These are phyloP conservation scores for Crithidia bombi DNA, from an alignment of 208 protist species.

Conservation along the genomic window DNA sequence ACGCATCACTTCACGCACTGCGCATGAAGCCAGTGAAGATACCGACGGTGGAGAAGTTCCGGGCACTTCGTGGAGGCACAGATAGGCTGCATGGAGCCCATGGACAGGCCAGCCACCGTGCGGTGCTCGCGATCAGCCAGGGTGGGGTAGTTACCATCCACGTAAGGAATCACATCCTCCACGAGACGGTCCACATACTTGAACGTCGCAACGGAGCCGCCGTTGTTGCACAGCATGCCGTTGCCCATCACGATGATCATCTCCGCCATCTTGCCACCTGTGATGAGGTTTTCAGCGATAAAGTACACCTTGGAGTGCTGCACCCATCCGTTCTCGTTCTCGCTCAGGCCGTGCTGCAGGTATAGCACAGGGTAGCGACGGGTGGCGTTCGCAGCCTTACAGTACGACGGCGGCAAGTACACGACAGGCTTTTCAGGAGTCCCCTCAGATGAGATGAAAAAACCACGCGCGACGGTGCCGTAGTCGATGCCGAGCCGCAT, in stretches of 20 bases:
- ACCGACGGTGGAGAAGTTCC: conserved; percentile 36
- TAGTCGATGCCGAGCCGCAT: conserved; percentile 4
- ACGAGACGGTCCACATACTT: conserved; percentile 29
- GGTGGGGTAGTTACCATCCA: conserved; percentile 39
- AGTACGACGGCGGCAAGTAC: conserved; percentile 32
- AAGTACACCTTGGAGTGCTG: conserved; percentile 42
- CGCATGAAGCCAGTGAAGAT: conserved; percentile 41
- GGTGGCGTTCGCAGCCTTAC: conserved; percentile 6
- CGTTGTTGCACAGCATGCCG: conserved; percentile 22
- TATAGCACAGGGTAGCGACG: conserved; percentile 31
- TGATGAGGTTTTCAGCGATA: conserved; percentile 50
- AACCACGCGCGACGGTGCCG: conserved; percentile 25
- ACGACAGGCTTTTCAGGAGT: conserved; percentile 19
- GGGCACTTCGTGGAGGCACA: conserved; percentile 26
- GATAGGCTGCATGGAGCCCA: conserved; percentile 36
- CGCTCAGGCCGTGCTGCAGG: conserved; percentile 36
- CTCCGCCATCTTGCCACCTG: conserved; percentile 19
- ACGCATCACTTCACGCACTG: conserved; percentile 19
- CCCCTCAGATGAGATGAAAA: conserved; percentile 22
- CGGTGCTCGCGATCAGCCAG: conserved; percentile 26
- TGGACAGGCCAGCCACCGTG: conserved; percentile 41
- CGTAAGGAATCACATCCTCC: conserved; percentile 38
- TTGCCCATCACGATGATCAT: conserved; percentile 39
- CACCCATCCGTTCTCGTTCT: conserved; percentile 43
- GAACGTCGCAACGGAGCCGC: conserved; percentile 8